phyloP scores from a whole-genome alignment of 2,329 filamentous ascomycete species.

The Aspergillus quadrilineatus region DNA sequence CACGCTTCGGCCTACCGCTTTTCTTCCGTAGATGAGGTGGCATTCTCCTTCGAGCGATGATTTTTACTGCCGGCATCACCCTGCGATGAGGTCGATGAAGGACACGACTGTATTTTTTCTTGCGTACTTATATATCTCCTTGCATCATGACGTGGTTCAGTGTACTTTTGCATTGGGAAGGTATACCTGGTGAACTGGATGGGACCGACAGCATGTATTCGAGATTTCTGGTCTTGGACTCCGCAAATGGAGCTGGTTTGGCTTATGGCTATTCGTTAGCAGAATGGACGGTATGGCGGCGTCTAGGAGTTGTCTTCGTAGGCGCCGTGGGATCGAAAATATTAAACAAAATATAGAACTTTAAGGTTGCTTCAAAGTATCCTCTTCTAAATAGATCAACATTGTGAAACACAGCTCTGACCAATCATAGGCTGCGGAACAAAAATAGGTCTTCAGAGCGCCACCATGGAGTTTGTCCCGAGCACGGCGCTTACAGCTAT shows the following conservation, averaged over 20 bases:
- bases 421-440: background rate
- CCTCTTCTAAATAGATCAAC: background rate
- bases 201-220: background rate
- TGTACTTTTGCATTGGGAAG: slow-evolving; percentile 14
- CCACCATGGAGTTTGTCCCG: slow-evolving; percentile 6
- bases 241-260: background rate
- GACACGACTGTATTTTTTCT: slow-evolving; percentile 3
- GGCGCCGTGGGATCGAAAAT: background rate
- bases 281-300: background rate
- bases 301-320: background rate
- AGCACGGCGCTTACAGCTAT: slow-evolving; percentile 20
- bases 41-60: slow-evolving; percentile 13
- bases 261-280: background rate
- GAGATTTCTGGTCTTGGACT: background rate
- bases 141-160: slow-evolving; percentile 12
- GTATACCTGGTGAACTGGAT: slow-evolving; percentile 11
- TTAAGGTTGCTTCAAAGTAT: background rate
- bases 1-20: background rate
- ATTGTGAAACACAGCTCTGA: background rate
- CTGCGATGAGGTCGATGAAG: slow-evolving; percentile 5
- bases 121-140: slow-evolving; percentile 10
- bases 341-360: background rate
- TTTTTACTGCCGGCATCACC: slow-evolving; percentile 6
- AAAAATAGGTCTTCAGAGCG: slow-evolving; percentile 15
- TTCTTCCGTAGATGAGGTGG: slow-evolving; percentile 22